These are phyloP conservation scores for Jackrogersella minutella DNA, from an alignment of 495 filamentous ascomycete species.

Conservation along the genomic window DNA sequence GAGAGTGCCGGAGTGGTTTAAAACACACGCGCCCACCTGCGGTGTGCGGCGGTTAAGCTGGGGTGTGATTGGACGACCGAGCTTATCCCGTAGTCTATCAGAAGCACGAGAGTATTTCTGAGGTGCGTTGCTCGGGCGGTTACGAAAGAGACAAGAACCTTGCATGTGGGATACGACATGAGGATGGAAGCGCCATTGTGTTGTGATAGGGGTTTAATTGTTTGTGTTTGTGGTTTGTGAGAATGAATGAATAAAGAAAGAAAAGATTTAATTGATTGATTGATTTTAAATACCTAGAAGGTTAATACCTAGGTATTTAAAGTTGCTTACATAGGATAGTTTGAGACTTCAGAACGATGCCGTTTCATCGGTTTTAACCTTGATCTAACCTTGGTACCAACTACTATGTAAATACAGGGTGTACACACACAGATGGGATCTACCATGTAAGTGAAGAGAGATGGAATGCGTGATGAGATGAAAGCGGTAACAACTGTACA, in stretches of 20 bases:
- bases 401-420: neutral
- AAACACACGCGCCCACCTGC: slow-evolving; percentile 42
- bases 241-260: neutral
- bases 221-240: neutral
- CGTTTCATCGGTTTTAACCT: slow-evolving; percentile 7
- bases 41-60: slow-evolving; percentile 35
- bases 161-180: neutral
- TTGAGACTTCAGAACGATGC: slow-evolving; percentile 6
- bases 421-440: too few relatives aligned
- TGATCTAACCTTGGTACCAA: neutral
- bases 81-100: slow-evolving; percentile 17
- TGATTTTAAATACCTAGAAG: too few relatives aligned
- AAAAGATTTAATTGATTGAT: too few relatives aligned
- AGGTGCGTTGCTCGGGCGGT: slow-evolving; percentile 13
- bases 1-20: slow-evolving; percentile 4
- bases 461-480: too few relatives aligned
- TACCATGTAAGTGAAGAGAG: too few relatives aligned
- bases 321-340: slow-evolving; percentile 2
- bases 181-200: slow-evolving; percentile 3
- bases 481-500: neutral
- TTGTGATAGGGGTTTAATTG: neutral
- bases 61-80: slow-evolving; percentile 20
- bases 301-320: neutral
- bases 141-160: neutral
- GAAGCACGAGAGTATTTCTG: slow-evolving; percentile 11